phyloP scores from a whole-genome alignment of 352 stramenopile genomes.

The Phytophthora ohioensis region DNA sequence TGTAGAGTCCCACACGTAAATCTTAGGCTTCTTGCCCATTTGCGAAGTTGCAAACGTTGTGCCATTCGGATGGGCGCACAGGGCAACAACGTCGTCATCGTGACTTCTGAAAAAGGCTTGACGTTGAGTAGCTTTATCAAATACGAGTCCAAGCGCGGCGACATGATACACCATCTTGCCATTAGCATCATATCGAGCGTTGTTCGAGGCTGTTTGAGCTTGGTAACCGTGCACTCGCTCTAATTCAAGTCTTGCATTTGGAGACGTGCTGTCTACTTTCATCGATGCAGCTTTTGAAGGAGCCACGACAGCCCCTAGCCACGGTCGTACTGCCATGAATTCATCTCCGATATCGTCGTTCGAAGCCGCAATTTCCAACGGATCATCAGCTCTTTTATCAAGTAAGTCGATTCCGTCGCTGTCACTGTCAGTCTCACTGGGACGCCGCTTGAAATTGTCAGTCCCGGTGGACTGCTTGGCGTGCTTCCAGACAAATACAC shows the following conservation, averaged over 20 bases:
- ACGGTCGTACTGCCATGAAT: slow-evolving; percentile 93
- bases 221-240: slow-evolving; percentile 84
- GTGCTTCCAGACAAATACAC: slow-evolving; percentile 79
- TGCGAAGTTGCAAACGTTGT: slow-evolving; percentile 88
- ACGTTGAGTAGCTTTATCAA: slow-evolving; percentile 51
- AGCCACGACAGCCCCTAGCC: slow-evolving; percentile 82
- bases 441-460: slow-evolving; percentile 9
- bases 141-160: slow-evolving; percentile 80
- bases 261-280: slow-evolving; percentile 45
- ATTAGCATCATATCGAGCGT: slow-evolving; percentile 68
- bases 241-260: slow-evolving; percentile 60
- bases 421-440: slow-evolving; percentile 14
- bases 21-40: slow-evolving; percentile 83
- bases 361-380: slow-evolving; percentile 34
- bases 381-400: slow-evolving; percentile 35
- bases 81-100: slow-evolving; percentile 86
- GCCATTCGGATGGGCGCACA: slow-evolving; percentile 82
- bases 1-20: slow-evolving; percentile 80
- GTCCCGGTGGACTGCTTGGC: slow-evolving; percentile 32
- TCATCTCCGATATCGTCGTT: slow-evolving; percentile 77
- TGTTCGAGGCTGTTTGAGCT: slow-evolving; percentile 79
- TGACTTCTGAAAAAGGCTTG: slow-evolving; percentile 75
- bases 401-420: slow-evolving; percentile 19
- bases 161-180: slow-evolving; percentile 81
- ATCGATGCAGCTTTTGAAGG: slow-evolving; percentile 58